Conservation (phyloP, 441 rosid species). For the Eutrema salsugineum region DNA sequence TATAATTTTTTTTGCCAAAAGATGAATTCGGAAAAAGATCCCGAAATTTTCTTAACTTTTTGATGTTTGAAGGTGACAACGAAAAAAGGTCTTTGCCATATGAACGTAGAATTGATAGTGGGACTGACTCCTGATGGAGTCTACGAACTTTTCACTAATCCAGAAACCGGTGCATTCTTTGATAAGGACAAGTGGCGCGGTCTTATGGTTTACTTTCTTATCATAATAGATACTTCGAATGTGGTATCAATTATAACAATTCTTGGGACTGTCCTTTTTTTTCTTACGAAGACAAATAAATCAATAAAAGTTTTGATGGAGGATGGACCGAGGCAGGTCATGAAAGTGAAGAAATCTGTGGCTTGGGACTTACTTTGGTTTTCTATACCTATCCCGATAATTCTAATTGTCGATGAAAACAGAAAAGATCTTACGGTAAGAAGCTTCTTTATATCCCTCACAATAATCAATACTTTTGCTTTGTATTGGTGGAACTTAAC, state of each 20-base stretch:
- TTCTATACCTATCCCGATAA: slow-evolving; percentile 69
- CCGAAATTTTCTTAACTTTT: too few relatives aligned
- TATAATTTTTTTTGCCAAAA: background rate
- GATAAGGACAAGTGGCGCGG: slow-evolving; percentile 36
- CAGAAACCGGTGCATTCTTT: background rate
- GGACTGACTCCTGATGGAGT: slow-evolving; percentile 79
- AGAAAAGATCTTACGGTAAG: slow-evolving; percentile 52
- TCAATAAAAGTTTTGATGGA: slow-evolving; percentile 55
- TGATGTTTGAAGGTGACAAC: slow-evolving; percentile 47
- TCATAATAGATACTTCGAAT: background rate
- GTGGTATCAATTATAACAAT: background rate
- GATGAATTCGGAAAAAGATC: background rate
- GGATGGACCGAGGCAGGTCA: slow-evolving; percentile 69
- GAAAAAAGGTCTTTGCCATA: slow-evolving; percentile 68
- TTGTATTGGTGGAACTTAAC: too few relatives aligned
- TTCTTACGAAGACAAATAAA: slow-evolving; percentile 47
- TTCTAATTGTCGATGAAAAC: slow-evolving; percentile 65
- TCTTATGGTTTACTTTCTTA: background rate
- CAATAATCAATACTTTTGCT: too few relatives aligned
- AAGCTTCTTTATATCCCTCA: background rate
- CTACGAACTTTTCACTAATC: slow-evolving; percentile 61
- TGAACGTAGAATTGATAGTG: slow-evolving; percentile 42
- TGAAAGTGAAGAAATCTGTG: slow-evolving; percentile 64
- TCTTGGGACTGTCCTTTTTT: background rate
- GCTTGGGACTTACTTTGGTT: slow-evolving; percentile 77